These are phyloP conservation scores for Auxenochlorella pyrenoidosa DNA, from an alignment of 139 green algal genomes.

Conservation along the genomic window DNA sequence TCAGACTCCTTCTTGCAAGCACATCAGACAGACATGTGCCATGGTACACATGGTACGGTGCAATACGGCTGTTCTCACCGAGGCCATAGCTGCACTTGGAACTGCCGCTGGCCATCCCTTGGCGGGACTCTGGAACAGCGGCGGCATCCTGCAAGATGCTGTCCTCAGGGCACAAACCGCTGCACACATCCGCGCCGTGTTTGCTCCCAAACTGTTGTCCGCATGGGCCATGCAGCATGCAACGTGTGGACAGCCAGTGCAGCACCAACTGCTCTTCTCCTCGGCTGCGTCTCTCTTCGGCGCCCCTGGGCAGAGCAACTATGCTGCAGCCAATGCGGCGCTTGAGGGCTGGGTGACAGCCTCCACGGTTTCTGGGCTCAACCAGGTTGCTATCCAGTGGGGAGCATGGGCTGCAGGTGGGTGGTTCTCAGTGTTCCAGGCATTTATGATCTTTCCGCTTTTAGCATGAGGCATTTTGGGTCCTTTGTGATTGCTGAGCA, in stretches of 20 bases:
- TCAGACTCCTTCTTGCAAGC: background rate
- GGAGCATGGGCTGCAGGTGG: slow-evolving; percentile 54
- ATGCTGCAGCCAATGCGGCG: slow-evolving; percentile 75
- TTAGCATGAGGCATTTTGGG: no score
- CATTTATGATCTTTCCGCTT: no score
- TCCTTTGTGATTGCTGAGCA: no score
- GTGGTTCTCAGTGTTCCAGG: background rate
- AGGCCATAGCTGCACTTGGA: slow-evolving; percentile 6
- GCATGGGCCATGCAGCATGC: background rate
- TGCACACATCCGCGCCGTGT: slow-evolving; percentile 46
- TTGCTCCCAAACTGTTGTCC: slow-evolving; percentile 62
- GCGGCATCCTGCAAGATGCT: slow-evolving; percentile 72
- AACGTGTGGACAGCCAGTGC: slow-evolving; percentile 20
- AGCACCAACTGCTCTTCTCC: slow-evolving; percentile 62
- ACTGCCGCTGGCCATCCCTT: background rate
- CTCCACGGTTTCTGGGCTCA: background rate
- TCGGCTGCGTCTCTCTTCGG: slow-evolving; percentile 75
- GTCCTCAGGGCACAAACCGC: slow-evolving; percentile 58
- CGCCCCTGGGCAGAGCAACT: slow-evolving; percentile 76
- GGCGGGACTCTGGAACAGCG: slow-evolving; percentile 66
- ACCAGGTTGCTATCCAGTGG: slow-evolving; percentile 48
- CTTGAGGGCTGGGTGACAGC: slow-evolving; percentile 56
- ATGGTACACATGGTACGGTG: slow-evolving; percentile 23
- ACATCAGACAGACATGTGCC: background rate
- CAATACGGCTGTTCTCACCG: slow-evolving; percentile 23